Evolutionary conservation across 805 yeast genomes (phyloP), one percentile per base, ranked within the genome.

Genomic region (Metschnikowia henanensis): DNA sequence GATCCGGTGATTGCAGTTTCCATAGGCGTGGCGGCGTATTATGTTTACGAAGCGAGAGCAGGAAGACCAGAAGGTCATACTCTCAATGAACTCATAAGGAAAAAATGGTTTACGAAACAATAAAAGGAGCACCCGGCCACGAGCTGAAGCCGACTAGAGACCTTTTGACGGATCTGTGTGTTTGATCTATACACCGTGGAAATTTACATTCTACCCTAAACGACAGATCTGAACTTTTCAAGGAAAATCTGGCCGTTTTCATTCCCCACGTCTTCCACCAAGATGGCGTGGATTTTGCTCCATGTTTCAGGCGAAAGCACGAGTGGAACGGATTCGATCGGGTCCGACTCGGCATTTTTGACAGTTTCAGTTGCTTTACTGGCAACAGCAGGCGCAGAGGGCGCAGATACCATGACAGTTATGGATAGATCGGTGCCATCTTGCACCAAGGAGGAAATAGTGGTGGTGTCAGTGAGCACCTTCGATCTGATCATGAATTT

Each of bases 1-100:
- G 95, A 86, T 58, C 89, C 92, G 5, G 21, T 83, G 2, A 75
- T 83, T 49, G 91, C 85, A 2, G 55, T 84, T 3, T 58, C 71
- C 0, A 73, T 84, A 2, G 95, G 95, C 1, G 72, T 76, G 0
- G 63, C 76, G 6, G 79, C 89, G 4, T 86, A 81, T 59, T 82
- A 77, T 50, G 64, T 81, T 8, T 81, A 82, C 51, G 95, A 86
- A 58, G 64, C 58, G 46, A 70, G 86, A 52, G 72, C 72, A 1
- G 79, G 77, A 2, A 70, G 87, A 51, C 72, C 73, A 26, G 74
- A 72, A 39, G 89, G 87, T 10, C 88, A 83, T 48, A 62, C 75
- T 2, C 62, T 85, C 55, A 73, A 76, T 49, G 85, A 81, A 47
- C 64, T 84, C 40, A 47, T 81, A 3, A 35, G 44, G 19, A 70